Base-by-base conservation (phyloP, 208 protist genomes). In the Acanthamoeba healyi region DNA sequence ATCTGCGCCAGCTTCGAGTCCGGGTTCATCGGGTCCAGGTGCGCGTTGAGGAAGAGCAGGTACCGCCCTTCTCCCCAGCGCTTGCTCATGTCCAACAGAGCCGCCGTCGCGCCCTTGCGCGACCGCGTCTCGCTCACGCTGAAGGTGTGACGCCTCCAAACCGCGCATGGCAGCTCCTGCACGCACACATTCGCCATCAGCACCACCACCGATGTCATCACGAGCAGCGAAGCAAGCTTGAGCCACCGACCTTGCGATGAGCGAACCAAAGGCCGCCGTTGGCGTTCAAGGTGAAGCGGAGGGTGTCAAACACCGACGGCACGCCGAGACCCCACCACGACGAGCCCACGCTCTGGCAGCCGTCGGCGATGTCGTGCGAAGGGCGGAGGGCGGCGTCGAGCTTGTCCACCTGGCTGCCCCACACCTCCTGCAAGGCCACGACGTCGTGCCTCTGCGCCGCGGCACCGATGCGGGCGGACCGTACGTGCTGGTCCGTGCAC, bases 371-470 rank as follows among this genome's bases (percentile, higher is more conserved):
- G 36, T 79, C 36, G 36, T 79, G 70, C 24, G 70, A 42, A 12
- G 29, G 36, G 36, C 70, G 36, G 24, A 79, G 70, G 14, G n/a
- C 34, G 36, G n/a, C 14, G 38, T 79, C 70, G 34, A 79, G 70
- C 36, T 79, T 79, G 70, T 79, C 70, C 34, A 79, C 70, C 26
- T 79, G 70, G 36, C 70, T 79, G 10, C 70, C 70, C 70, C 70
- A 79, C 36, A 79, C 38, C 36, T 79, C 70, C 24, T 79, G 70
- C n/a, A 79, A 32, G 5, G 70, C 70, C n/a, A 79, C 70, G 7
- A 79, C 32, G 6, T 79, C 70, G 36, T 79, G 36, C 36, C 36
- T 5, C 3, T 24, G 36, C 15, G 70, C 70, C 70, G 38, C 70
- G 24, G 10, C 70, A 5, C 34, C 70, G 24, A 79, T 79, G 70